phyloP scores from a whole-genome alignment of 1,139 yeast genomes.

The Petasospora rhodanensis region DNA sequence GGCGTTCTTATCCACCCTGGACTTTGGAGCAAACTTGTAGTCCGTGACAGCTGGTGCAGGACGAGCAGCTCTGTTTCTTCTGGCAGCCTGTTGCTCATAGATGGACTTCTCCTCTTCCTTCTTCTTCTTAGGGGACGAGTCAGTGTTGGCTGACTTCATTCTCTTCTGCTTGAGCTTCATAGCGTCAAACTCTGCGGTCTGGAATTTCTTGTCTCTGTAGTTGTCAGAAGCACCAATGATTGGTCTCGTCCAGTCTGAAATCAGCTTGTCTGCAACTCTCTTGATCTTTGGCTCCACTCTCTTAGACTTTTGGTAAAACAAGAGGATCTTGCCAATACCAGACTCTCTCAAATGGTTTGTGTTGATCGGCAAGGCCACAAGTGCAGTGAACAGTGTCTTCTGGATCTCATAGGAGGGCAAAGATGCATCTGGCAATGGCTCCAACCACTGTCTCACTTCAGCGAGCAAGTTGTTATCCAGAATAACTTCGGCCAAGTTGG shows the following conservation, averaged over 20 bases:
- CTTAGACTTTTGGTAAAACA: constrained; percentile 89
- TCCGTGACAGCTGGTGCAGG: constrained; percentile 87
- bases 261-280: constrained; percentile 81
- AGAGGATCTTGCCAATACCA: constrained; percentile 88
- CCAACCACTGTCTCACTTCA: constrained; percentile 94
- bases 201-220: constrained; percentile 81
- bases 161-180: constrained; percentile 36
- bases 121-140: too few species aligned
- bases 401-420: constrained; percentile 96
- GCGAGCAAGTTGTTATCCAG: constrained; percentile 91
- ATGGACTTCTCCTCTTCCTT: constrained; percentile 47
- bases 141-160: too few species aligned
- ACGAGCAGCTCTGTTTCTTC: constrained; percentile 91
- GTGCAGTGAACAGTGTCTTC: constrained; percentile 72
- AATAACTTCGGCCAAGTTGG: constrained; percentile 85
- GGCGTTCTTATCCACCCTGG: constrained; percentile 40
- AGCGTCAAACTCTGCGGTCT: constrained; percentile 67
- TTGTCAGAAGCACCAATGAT: constrained; percentile 94
- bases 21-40: constrained; percentile 86
- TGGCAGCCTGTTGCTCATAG: constrained; percentile 88
- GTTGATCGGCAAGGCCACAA: constrained; percentile 80
- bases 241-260: constrained; percentile 98
- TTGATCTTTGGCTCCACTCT: constrained; percentile 85
- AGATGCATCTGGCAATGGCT: constrained; percentile 96
- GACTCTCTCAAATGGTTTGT: constrained; percentile 93